Evolutionary conservation across 306 rosid genomes (phyloP).

Genomic region (Pterocarpus santalinus): DNA sequence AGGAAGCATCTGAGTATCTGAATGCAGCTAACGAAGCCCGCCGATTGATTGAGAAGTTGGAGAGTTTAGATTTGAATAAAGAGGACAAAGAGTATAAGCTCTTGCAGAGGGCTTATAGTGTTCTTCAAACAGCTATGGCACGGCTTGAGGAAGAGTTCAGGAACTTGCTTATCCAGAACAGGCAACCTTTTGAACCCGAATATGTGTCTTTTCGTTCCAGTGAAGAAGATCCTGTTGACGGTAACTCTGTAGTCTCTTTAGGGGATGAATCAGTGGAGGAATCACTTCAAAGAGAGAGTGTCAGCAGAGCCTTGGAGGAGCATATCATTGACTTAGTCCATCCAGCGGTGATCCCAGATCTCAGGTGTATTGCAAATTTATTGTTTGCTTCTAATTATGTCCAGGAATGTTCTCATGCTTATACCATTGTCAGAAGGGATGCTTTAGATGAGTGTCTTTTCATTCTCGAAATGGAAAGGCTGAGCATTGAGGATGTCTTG

Average conservation of each 20-base stretch:
- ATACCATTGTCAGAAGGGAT: slow-evolving; percentile 71
- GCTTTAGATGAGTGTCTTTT: slow-evolving; percentile 84
- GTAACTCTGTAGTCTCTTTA: slow-evolving; percentile 68
- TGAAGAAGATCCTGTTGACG: slow-evolving; percentile 75
- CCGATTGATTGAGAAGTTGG: slow-evolving; percentile 63
- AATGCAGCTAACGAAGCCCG: slow-evolving; percentile 70
- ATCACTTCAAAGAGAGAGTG: slow-evolving; percentile 65
- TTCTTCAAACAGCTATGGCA: slow-evolving; percentile 91
- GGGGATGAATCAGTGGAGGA: slow-evolving; percentile 82
- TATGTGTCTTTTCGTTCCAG: slow-evolving; percentile 74
- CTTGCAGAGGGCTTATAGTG: slow-evolving; percentile 64
- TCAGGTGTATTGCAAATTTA: slow-evolving; percentile 69
- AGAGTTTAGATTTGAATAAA: slow-evolving; percentile 60
- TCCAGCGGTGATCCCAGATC: slow-evolving; percentile 71
- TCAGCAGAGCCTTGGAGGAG: slow-evolving; percentile 72
- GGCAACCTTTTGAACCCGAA: slow-evolving; percentile 81
- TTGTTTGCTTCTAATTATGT: slow-evolving; percentile 79
- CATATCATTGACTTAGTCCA: slow-evolving; percentile 71
- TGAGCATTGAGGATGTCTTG: slow-evolving; percentile 88
- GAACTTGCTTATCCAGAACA: slow-evolving; percentile 71
- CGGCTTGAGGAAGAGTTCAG: slow-evolving; percentile 86
- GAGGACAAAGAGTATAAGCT: slow-evolving; percentile 60
- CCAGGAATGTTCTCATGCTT: slow-evolving; percentile 80
- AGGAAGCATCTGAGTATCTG: slow-evolving; percentile 72
- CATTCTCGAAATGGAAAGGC: slow-evolving; percentile 83